phyloP scores from a whole-genome alignment of 495 filamentous ascomycete species.

The Lasiosphaeris hirsuta region DNA sequence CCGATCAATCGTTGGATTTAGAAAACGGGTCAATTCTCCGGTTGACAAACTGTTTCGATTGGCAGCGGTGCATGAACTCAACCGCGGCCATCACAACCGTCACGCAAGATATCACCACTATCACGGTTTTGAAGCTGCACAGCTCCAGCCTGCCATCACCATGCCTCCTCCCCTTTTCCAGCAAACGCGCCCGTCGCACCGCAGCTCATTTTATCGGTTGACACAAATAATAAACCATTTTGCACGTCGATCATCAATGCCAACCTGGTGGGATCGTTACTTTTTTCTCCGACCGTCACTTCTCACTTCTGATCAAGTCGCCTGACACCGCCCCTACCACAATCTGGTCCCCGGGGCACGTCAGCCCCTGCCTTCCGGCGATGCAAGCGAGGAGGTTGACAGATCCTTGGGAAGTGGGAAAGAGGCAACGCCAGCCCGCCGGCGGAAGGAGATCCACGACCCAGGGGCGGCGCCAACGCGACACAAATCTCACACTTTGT shows the following conservation, averaged over 20 bases:
- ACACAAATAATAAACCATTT: too few relatives aligned
- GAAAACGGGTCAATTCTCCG: background rate
- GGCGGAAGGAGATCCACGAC: background rate
- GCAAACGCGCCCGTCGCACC: too few relatives aligned
- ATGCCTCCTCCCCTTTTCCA: too few relatives aligned
- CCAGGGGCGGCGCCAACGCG: background rate
- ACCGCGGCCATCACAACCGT: background rate
- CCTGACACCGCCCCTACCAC: background rate
- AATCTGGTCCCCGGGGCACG: background rate
- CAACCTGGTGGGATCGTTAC: too few relatives aligned
- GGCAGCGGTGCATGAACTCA: background rate
- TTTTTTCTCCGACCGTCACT: too few relatives aligned
- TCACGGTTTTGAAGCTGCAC: too few relatives aligned
- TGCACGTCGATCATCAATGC: too few relatives aligned
- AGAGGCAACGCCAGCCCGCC: too few relatives aligned
- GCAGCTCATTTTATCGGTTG: too few relatives aligned
- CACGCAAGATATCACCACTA: background rate
- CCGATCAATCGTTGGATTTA: background rate
- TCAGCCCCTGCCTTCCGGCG: background rate
- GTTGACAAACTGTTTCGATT: background rate
- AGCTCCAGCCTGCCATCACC: too few relatives aligned
- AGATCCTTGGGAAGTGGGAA: constrained; percentile 1
- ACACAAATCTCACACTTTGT: background rate
- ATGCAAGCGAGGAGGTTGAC: background rate
- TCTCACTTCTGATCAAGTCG: too few relatives aligned